A percentile compares a stretch with the other conserved stretches of the same genome.
These are phyloP conservation scores for Arctostaphylos glauca DNA, from an alignment of 148 eudicot species.

Conservation along the genomic window DNA sequence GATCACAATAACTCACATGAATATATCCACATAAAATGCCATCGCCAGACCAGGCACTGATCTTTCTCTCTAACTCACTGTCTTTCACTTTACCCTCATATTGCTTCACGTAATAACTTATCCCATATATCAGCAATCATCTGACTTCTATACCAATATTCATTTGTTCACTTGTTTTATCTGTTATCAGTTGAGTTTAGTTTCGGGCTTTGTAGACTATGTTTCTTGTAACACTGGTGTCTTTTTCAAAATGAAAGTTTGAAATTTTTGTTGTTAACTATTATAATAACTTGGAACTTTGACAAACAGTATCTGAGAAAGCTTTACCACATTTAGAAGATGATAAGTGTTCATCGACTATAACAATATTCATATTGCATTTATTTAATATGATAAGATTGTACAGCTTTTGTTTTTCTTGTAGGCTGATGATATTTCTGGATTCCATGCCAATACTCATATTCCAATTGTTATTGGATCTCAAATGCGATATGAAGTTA, in stretches of 20 bases:
- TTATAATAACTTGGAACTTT: background rate
- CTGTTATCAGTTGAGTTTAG: background rate
- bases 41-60: too few relatives aligned
- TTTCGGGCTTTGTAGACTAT: background rate
- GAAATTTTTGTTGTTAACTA: background rate
- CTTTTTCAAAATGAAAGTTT: background rate
- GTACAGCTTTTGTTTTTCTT: background rate
- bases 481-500: conserved; percentile 89
- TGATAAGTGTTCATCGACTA: background rate
- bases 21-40: too few relatives aligned
- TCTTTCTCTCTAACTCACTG: too few relatives aligned
- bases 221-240: background rate
- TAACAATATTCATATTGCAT: background rate
- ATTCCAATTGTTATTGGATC: conserved; percentile 85
- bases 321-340: background rate
- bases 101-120: too few relatives aligned
- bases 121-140: too few relatives aligned
- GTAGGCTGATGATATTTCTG: conserved; percentile 79
- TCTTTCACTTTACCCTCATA: too few relatives aligned
- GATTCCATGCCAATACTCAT: conserved; percentile 86
- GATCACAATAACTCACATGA: too few relatives aligned
- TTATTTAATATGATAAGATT: background rate
- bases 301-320: background rate
- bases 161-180: too few relatives aligned
- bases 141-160: too few relatives aligned